Evolutionary conservation across 192 early-diverging fungal genomes (phyloP).

Genomic region (Gryganskiella cystojenkinii): DNA sequence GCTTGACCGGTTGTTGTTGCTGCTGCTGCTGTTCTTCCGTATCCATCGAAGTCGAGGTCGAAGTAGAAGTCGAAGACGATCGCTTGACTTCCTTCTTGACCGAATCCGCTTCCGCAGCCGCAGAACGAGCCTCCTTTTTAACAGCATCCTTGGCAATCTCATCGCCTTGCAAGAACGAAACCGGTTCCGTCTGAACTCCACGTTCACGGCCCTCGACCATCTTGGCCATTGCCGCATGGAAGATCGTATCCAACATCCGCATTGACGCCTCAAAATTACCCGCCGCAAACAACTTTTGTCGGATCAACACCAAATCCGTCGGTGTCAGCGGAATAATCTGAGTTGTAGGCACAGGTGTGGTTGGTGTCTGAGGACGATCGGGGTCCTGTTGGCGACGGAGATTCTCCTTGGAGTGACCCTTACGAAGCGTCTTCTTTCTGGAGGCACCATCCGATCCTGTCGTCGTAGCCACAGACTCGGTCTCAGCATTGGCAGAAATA

Average conservation of each 20-base stretch:
- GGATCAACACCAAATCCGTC: slow-evolving; percentile 38
- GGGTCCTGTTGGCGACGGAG: slow-evolving; percentile 19
- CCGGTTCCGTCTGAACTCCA: slow-evolving; percentile 45
- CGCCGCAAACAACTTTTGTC: slow-evolving; percentile 52
- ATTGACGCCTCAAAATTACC: slow-evolving; percentile 52
- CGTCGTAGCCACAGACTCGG: background rate
- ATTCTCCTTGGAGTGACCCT: slow-evolving; percentile 36
- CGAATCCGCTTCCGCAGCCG: background rate
- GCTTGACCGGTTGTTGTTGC: slow-evolving; percentile 18
- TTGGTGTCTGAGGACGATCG: slow-evolving; percentile 42
- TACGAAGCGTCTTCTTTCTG: slow-evolving; percentile 33
- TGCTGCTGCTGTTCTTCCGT: background rate
- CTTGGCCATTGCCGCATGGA: slow-evolving; percentile 54
- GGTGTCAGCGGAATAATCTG: slow-evolving; percentile 48
- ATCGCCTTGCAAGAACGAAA: slow-evolving; percentile 8
- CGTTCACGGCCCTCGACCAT: slow-evolving; percentile 52
- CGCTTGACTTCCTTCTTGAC: slow-evolving; percentile 4
- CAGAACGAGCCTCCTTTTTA: background rate
- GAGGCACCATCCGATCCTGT: background rate
- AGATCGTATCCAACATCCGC: slow-evolving; percentile 51
- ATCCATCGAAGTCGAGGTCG: background rate
- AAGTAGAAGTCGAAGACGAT: slow-evolving; percentile 6
- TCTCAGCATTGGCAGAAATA: background rate
- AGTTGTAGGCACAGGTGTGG: slow-evolving; percentile 43
- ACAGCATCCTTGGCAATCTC: too few species aligned